Evolutionary conservation across 257 asterid genomes (phyloP).

Genomic region (Thymus quinquecostatus): DNA sequence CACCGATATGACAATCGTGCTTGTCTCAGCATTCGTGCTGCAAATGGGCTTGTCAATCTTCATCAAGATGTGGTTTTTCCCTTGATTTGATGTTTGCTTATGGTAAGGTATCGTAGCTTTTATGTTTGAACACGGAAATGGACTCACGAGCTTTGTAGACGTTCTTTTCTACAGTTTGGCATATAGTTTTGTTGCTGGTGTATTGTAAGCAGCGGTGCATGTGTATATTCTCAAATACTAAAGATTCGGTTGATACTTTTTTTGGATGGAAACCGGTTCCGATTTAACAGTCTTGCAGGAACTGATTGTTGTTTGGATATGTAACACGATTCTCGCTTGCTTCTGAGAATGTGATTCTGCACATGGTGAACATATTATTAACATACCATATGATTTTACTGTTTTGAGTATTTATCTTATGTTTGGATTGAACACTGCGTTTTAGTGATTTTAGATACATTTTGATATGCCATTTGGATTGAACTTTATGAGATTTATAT

Average conservation of each 20-base stretch:
- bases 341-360: neutral
- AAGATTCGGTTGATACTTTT: slow-evolving; percentile 17
- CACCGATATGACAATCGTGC: slow-evolving; percentile 54
- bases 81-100: slow-evolving; percentile 26
- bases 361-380: neutral
- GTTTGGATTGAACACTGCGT: neutral
- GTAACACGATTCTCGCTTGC: neutral
- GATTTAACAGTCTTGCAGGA: neutral
- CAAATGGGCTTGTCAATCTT: slow-evolving; percentile 86
- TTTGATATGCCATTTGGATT: neutral
- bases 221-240: slow-evolving; percentile 28
- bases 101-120: too few relatives aligned
- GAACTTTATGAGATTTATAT: neutral
- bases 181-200: slow-evolving; percentile 30
- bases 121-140: slow-evolving; percentile 20
- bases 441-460: neutral
- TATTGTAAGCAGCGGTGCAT: slow-evolving; percentile 11
- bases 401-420: neutral
- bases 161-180: slow-evolving; percentile 27
- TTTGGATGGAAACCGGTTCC: slow-evolving; percentile 15
- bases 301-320: slow-evolving; percentile 15
- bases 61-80: slow-evolving; percentile 92
- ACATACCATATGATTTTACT: neutral
- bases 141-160: slow-evolving; percentile 22
- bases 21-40: slow-evolving; percentile 75